phyloP scores from a whole-genome alignment of 495 filamentous ascomycete genomes.

The Lophiostoma macrostomum region DNA sequence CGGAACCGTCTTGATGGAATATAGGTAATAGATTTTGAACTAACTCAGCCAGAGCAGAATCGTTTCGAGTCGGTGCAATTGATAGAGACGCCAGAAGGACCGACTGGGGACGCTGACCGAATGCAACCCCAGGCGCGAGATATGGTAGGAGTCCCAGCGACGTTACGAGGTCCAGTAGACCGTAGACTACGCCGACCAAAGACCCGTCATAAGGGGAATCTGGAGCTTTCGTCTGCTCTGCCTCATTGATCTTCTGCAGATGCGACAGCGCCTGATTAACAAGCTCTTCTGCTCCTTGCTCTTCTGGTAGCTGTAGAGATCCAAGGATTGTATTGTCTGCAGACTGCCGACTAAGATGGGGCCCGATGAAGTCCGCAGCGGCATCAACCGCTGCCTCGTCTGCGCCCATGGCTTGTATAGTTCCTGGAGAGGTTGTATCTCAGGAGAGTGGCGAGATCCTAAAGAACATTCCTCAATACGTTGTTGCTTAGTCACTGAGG shows the following conservation, averaged over 20 bases:
- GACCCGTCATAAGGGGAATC: conserved; percentile 30
- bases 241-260: conserved; percentile 27
- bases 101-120: conserved; percentile 25
- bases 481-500: conserved; percentile 3
- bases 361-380: conserved; percentile 27
- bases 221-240: conserved; percentile 5
- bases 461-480: not conserved
- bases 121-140: conserved; percentile 19
- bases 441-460: not conserved
- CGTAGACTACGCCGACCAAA: conserved; percentile 29
- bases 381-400: conserved; percentile 20
- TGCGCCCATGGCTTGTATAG: conserved; percentile 10
- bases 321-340: not conserved
- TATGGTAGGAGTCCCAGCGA: conserved; percentile 27
- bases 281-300: conserved; percentile 1
- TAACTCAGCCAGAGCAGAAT: conserved; percentile 1
- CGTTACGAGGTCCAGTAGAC: conserved; percentile 28
- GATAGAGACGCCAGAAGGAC: conserved; percentile 10
- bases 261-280: conserved; percentile 19
- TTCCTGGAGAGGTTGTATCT: not conserved
- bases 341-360: conserved; percentile 11
- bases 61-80: not conserved
- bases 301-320: not conserved
- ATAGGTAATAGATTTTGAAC: conserved; percentile 12
- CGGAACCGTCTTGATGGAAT: conserved; percentile 10